Base-by-base conservation (phyloP, 2,329 filamentous ascomycete species). In the Fusarium begoniae region DNA sequence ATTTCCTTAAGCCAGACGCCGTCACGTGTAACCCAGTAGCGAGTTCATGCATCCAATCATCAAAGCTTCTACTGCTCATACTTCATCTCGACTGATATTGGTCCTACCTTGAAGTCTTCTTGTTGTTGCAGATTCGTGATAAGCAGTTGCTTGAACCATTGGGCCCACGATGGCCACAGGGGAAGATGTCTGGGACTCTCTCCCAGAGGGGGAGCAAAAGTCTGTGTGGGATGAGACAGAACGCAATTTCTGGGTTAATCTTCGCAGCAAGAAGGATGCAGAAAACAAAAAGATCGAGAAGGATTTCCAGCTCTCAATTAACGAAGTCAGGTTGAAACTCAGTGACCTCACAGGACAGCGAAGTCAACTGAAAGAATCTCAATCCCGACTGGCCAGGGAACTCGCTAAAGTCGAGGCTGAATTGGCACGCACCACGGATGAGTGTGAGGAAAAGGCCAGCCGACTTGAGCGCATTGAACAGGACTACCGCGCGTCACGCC, bases 191-290 rank as follows among this genome's bases (percentile, higher is more conserved):
- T 81, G 79, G 80, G 75, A 77, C 24, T 70, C 75, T 20, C 79
- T 83, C 48, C 79, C 80, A 13, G 56, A 61, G 38, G 77, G 82
- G 9, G 81, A 82, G 67, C 77, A 80, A 50, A 74, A 74, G 32
- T 79, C 77, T 15, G 78, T 82, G n/a, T 83, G 82, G 82, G 73
- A 80, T 37, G 80, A 83, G 61, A 81, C 80, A 22, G 82, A 83
- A 54, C 68, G 72, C 48, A 82, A 81, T 43, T 83, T 82, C 37
- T 83, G 82, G 82, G 40, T 67, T 43, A 71, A 72, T 20, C 80
- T 81, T 41, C 74, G 78, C 24, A 62, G 62, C 12, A 67, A 79
- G 35, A 76, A 80, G 54, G 73, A 77, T n/a, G 44, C 54, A 9
- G 70, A 71, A 28, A 77, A 78, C 35, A 69, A 63, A 26, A 71